These are phyloP conservation scores for Trichoderma atrobrunneum DNA, from an alignment of 2,329 filamentous ascomycete genomes.

Conservation along the genomic window DNA sequence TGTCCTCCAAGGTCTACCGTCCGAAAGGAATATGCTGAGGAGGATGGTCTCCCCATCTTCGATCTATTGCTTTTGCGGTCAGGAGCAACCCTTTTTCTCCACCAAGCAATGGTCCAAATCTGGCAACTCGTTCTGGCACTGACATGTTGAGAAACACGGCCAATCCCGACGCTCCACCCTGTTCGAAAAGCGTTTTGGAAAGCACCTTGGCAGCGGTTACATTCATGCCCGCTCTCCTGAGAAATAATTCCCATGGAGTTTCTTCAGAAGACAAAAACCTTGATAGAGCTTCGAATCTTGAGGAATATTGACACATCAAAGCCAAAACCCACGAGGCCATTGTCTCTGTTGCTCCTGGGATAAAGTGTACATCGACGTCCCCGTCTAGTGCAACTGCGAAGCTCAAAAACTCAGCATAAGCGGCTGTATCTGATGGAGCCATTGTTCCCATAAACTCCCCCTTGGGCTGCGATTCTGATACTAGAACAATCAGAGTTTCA, in stretches of 20 bases:
- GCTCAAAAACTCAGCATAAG: constrained; percentile 49
- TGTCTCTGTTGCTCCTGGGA: constrained; percentile 49
- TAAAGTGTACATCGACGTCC: constrained; percentile 41
- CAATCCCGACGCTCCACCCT: constrained; percentile 31
- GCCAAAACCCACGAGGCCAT: constrained; percentile 55
- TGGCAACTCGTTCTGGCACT: constrained; percentile 24
- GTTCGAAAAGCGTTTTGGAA: constrained; percentile 27
- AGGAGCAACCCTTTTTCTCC: constrained; percentile 25
- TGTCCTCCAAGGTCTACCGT: neutral
- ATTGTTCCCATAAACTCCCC: constrained; percentile 43
- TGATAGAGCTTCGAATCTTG: constrained; percentile 29
- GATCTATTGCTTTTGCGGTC: constrained; percentile 3
- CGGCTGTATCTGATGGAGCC: constrained; percentile 40
- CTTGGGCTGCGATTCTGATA: constrained; percentile 52
- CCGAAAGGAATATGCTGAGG: neutral
- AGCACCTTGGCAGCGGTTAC: constrained; percentile 37
- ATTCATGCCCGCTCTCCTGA: constrained; percentile 38
- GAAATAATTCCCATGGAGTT: constrained; percentile 39
- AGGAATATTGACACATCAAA: constrained; percentile 47
- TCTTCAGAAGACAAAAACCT: constrained; percentile 39
- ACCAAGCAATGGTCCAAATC: constrained; percentile 30
- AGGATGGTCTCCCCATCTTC: neutral
- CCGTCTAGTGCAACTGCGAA: constrained; percentile 45
- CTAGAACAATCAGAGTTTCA: constrained; percentile 64
- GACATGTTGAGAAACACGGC: constrained; percentile 33